Conservation (phyloP, 768 basidiomycete species). For the Trametes cinnabarina region DNA sequence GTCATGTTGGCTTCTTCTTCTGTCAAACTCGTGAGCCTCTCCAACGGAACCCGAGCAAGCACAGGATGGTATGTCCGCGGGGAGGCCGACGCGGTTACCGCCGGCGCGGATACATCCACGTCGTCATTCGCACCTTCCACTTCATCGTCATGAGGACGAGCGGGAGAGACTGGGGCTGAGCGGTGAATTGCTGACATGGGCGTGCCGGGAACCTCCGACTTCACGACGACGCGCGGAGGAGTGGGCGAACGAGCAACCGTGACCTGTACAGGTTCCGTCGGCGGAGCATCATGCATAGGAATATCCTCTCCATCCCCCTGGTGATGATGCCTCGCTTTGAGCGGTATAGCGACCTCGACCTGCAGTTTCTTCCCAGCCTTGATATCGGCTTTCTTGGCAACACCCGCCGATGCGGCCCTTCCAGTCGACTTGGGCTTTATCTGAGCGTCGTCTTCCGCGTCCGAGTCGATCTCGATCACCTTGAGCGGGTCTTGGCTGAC, state of each 20-base stretch:
- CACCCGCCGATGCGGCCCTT: background rate
- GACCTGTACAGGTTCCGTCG: background rate
- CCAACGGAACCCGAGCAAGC: slow-evolving; percentile 25
- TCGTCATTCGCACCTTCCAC: background rate
- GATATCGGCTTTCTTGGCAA: slow-evolving; percentile 3
- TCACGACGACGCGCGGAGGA: background rate
- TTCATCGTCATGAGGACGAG: background rate
- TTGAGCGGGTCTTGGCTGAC: slow-evolving; percentile 6
- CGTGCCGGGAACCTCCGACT: background rate
- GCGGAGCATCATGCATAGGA: background rate
- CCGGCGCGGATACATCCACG: slow-evolving; percentile 2
- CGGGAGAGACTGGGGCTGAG: slow-evolving; percentile 5
- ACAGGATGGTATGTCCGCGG: slow-evolving; percentile 21
- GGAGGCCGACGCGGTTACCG: background rate
- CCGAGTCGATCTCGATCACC: slow-evolving; percentile 22
- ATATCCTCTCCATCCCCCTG: background rate
- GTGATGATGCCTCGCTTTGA: background rate
- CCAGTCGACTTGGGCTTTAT: background rate
- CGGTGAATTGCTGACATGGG: slow-evolving; percentile 13
- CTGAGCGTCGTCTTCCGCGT: slow-evolving; percentile 6
- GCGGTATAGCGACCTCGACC: slow-evolving; percentile 7
- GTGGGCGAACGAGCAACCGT: background rate
- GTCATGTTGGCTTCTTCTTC: slow-evolving; percentile 76
- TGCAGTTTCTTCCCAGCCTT: slow-evolving; percentile 11
- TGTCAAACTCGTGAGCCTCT: slow-evolving; percentile 37